Percentiles rank a stretch among this genome's conserved stretches.
These are phyloP conservation scores for Candida neerlandica DNA, from an alignment of 1,139 yeast genomes.

Conservation along the genomic window DNA sequence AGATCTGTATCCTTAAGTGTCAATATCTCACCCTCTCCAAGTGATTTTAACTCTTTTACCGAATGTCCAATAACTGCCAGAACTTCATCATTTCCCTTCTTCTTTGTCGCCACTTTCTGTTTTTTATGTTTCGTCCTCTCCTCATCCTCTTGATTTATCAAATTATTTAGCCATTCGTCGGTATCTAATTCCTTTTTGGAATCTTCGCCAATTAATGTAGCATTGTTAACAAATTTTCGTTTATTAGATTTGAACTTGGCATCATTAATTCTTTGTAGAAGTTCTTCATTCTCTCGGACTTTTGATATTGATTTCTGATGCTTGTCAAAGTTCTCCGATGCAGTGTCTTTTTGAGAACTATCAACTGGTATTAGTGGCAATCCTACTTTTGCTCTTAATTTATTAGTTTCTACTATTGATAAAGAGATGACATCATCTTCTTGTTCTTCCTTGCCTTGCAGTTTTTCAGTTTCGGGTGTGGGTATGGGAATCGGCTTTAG, in stretches of 20 bases:
- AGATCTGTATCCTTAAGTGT: slow-evolving; percentile 66
- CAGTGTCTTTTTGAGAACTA: background rate
- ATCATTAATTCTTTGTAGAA: slow-evolving; percentile 19
- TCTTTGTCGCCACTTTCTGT: slow-evolving; percentile 1
- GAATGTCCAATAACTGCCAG: slow-evolving; percentile 48
- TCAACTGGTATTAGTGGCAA: slow-evolving; percentile 29
- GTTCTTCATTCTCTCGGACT: slow-evolving; percentile 14
- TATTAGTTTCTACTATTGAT: slow-evolving; percentile 42
- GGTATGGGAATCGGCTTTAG: slow-evolving; percentile 30
- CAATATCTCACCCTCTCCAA: slow-evolving; percentile 55
- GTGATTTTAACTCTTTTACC: slow-evolving; percentile 36
- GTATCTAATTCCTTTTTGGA: slow-evolving; percentile 28
- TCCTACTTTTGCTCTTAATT: slow-evolving; percentile 34
- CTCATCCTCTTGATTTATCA: slow-evolving; percentile 5
- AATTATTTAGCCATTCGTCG: slow-evolving; percentile 42
- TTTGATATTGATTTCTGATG: slow-evolving; percentile 14
- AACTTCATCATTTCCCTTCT: background rate
- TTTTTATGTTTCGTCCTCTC: slow-evolving; percentile 7
- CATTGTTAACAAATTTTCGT: slow-evolving; percentile 7
- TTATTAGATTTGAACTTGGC: slow-evolving; percentile 14
- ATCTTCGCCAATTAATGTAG: slow-evolving; percentile 24
- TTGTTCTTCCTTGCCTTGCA: background rate
- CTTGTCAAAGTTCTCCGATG: slow-evolving; percentile 20
- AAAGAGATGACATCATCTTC: slow-evolving; percentile 19
- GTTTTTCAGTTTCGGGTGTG: background rate